Evolutionary conservation across 2,329 filamentous ascomycete species (phyloP).

Genomic region (Diaporthe sp.): DNA sequence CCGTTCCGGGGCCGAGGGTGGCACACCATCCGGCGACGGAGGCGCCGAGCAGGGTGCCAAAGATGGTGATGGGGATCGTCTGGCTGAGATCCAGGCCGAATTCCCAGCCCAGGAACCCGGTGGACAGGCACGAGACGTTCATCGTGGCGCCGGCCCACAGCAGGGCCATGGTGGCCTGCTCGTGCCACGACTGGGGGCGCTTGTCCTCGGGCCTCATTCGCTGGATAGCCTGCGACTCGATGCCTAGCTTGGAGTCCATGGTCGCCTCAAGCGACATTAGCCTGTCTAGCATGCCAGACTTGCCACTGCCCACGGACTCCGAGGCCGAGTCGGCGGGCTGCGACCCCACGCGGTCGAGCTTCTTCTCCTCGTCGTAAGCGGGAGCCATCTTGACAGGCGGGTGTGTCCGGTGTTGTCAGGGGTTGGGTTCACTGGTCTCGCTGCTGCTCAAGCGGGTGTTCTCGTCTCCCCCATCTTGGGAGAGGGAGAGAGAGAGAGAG

Average conservation of each 20-base stretch:
- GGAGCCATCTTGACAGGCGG: slow-evolving; percentile 6
- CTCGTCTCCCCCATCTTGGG: slow-evolving; percentile 20
- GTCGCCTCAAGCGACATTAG: slow-evolving; percentile 53
- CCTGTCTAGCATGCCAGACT: slow-evolving; percentile 44
- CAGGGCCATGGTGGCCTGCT: slow-evolving; percentile 59
- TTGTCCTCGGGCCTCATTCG: slow-evolving; percentile 56
- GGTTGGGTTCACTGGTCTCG: background rate
- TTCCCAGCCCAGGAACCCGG: slow-evolving; percentile 60
- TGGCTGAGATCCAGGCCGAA: slow-evolving; percentile 57
- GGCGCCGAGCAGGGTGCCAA: slow-evolving; percentile 56
- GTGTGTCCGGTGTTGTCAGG: background rate
- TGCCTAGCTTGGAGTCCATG: slow-evolving; percentile 57
- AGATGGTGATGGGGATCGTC: slow-evolving; percentile 56
- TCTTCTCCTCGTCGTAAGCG: slow-evolving; percentile 23
- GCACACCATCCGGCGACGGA: slow-evolving; percentile 57
- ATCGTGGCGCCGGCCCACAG: slow-evolving; percentile 63
- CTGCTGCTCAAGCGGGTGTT: background rate
- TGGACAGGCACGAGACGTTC: slow-evolving; percentile 62
- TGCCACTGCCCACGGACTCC: slow-evolving; percentile 9
- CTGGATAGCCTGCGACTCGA: slow-evolving; percentile 58
- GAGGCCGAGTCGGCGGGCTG: slow-evolving; percentile 8
- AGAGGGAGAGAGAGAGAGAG: slow-evolving; percentile 7
- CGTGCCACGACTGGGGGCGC: slow-evolving; percentile 48
- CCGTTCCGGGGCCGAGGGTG: slow-evolving; percentile 59
- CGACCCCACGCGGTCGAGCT: slow-evolving; percentile 14